Conservation (phyloP, 1,284 basidiomycete species). For the Vanrija humicola region DNA sequence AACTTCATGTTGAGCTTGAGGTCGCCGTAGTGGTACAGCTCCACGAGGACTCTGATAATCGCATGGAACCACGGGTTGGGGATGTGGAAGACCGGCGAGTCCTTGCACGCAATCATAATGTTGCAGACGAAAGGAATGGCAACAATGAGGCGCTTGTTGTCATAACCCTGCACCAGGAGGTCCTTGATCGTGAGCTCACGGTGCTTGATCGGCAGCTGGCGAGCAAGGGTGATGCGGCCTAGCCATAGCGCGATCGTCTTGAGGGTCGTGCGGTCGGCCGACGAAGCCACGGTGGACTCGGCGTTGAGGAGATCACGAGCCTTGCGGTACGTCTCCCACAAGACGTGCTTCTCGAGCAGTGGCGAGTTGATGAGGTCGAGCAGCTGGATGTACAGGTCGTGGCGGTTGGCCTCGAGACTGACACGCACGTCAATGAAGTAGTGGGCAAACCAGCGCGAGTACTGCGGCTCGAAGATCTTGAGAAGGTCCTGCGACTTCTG, state of each 20-base stretch:
- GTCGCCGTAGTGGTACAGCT: slow-evolving; percentile 95
- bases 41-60: slow-evolving; percentile 83
- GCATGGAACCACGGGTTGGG: slow-evolving; percentile 99
- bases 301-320: slow-evolving; percentile 82
- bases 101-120: slow-evolving; percentile 82
- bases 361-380: slow-evolving; percentile 74
- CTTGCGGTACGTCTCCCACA: slow-evolving; percentile 92
- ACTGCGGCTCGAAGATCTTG: slow-evolving; percentile 70
- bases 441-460: slow-evolving; percentile 94
- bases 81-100: slow-evolving; percentile 86
- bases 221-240: slow-evolving; percentile 86
- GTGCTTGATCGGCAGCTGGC: slow-evolving; percentile 87
- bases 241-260: slow-evolving; percentile 97
- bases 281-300: slow-evolving; percentile 80
- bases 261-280: slow-evolving; percentile 77
- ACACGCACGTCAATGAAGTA: slow-evolving; percentile 96
- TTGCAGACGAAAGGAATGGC: slow-evolving; percentile 99
- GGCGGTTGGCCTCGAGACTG: slow-evolving; percentile 95
- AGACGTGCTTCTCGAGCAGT: slow-evolving; percentile 65
- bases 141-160: slow-evolving; percentile 83
- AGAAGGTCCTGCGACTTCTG: slow-evolving; percentile 78
- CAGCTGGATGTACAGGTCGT: slow-evolving; percentile 89
- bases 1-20: slow-evolving; percentile 97
- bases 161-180: slow-evolving; percentile 89
- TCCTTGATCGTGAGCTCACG: slow-evolving; percentile 96